Percentiles rank a stretch among this genome's conserved stretches.
Evolutionary conservation across 2,329 filamentous ascomycete species (phyloP).

Genomic region (Phaeosphaeriaceae sp.): DNA sequence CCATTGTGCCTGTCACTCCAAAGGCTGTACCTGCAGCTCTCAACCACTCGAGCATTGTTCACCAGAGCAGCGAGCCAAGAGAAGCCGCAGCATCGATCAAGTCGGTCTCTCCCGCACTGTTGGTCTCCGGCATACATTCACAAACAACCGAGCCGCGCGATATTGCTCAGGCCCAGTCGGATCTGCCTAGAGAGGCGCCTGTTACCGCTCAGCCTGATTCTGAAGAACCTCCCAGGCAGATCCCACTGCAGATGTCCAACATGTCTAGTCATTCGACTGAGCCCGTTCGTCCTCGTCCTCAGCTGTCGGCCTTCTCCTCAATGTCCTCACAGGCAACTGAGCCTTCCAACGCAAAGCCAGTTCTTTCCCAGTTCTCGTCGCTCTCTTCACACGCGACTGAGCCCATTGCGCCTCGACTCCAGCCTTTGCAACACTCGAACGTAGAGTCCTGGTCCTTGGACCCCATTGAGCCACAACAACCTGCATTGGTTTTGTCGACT

Average conservation of each 20-base stretch:
- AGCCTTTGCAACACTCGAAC: conserved; percentile 29
- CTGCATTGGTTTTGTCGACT: conserved; percentile 25
- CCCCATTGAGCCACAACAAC: conserved; percentile 35
- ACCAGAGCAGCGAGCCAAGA: conserved; percentile 37
- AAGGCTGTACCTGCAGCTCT: conserved; percentile 37
- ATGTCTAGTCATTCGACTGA: conserved; percentile 37
- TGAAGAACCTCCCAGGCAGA: conserved; percentile 4
- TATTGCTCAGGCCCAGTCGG: not conserved
- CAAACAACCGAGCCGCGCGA: conserved; percentile 32
- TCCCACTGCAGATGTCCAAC: conserved; percentile 33
- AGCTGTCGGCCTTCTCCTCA: conserved; percentile 28
- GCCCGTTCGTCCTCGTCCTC: conserved; percentile 27
- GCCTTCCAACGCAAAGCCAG: conserved; percentile 19
- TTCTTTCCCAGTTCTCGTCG: conserved; percentile 19
- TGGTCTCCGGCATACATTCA: conserved; percentile 37
- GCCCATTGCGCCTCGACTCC: conserved; percentile 20
- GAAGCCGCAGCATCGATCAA: conserved; percentile 27
- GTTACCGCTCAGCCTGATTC: not conserved
- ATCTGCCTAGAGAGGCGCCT: not conserved
- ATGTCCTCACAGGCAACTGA: conserved; percentile 37
- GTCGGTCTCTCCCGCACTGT: conserved; percentile 25
- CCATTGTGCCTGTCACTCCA: conserved; percentile 35
- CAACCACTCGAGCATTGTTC: conserved; percentile 34
- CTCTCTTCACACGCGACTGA: conserved; percentile 26
- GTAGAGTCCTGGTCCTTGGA: conserved; percentile 33